Conservation (phyloP, 2,329 filamentous ascomycete genomes). For the Cladosporium sp. region DNA sequence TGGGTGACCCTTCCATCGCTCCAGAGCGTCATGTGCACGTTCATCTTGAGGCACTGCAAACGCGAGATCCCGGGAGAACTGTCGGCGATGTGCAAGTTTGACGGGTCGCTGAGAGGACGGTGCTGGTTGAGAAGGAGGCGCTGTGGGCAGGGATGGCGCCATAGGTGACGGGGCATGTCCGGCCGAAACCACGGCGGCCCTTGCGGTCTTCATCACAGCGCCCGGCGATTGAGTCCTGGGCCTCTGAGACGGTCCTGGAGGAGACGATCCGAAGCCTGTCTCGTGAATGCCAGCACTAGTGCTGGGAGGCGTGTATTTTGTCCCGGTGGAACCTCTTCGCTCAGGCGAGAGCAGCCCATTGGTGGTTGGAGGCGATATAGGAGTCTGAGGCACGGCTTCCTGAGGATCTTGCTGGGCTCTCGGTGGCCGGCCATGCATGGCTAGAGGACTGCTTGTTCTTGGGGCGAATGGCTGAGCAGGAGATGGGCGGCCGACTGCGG, state of each 20-base stretch:
- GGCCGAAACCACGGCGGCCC: conserved; percentile 12
- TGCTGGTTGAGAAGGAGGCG: conserved; percentile 23
- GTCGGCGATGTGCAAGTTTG: conserved; percentile 29
- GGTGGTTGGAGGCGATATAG: conserved; percentile 35
- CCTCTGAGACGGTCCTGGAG: conserved; percentile 30
- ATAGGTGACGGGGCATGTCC: conserved; percentile 9
- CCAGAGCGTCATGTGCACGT: conserved; percentile 62
- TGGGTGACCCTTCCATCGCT: conserved; percentile 86
- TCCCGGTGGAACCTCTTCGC: conserved; percentile 11
- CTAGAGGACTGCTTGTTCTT: conserved; percentile 59
- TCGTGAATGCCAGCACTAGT: conserved; percentile 1
- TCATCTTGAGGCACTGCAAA: conserved; percentile 53
- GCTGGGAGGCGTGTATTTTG: conserved; percentile 42
- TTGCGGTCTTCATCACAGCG: conserved; percentile 45
- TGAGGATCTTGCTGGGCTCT: conserved; percentile 29
- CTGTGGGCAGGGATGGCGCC: conserved; percentile 3
- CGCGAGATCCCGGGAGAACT: conserved; percentile 45
- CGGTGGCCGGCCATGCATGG: conserved; percentile 31
- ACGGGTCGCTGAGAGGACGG: neutral
- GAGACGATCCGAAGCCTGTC: conserved; percentile 14
- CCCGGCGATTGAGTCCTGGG: conserved; percentile 53
- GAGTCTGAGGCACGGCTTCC: conserved; percentile 15
- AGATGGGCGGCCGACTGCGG: conserved; percentile 20
- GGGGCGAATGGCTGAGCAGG: conserved; percentile 51
- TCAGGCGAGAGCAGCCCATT: conserved; percentile 21